Base-by-base conservation (phyloP, 2,329 filamentous ascomycete species). In the Pyrenophora tritici-repentis region DNA sequence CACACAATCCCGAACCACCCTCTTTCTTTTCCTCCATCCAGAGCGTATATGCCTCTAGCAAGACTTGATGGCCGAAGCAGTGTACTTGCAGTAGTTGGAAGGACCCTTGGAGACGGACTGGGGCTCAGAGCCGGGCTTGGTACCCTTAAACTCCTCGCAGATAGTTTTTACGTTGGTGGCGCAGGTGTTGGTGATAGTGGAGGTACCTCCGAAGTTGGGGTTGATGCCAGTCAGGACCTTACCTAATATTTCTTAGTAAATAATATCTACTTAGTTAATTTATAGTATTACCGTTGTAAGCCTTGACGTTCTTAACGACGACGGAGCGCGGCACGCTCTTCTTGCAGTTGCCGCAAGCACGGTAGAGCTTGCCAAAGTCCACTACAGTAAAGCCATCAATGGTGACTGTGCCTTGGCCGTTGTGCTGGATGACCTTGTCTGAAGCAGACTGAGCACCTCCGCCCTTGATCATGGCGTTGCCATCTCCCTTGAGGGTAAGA, bases 221-320 rank as follows among this genome's bases (percentile, higher is more conserved):
- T 81, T 81, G 67, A 81, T 80, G 40, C 79, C 78, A 55, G 73
- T 76, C 26, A 79, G 71, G 43, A 72, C 63, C 51, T 79, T 79
- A n/a, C n/a, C n/a, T n/a, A n/a, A n/a, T n/a, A n/a, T n/a, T n/a
- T n/a, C n/a, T n/a, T n/a, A n/a, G n/a, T n/a, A n/a, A n/a, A n/a
- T n/a, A n/a, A n/a, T n/a, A n/a, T n/a, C n/a, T n/a, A n/a, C n/a
- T n/a, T n/a, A n/a, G n/a, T n/a, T n/a, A n/a, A n/a, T n/a, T n/a
- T n/a, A n/a, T n/a, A n/a, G n/a, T n/a, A n/a, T n/a, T n/a, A 48
- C 72, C 67, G 40, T 69, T 65, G 53, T 75, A 74, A 51, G 76
- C 76, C 36, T 71, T 72, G 52, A 78, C 69, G 60, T 76, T 75
- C 62, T 77, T 68, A 48, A 81, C 71, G 50, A 78, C 68, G 46